These are phyloP conservation scores for Pseudogymnoascus sp. DNA, from an alignment of 2,329 filamentous ascomycete genomes.

Conservation along the genomic window DNA sequence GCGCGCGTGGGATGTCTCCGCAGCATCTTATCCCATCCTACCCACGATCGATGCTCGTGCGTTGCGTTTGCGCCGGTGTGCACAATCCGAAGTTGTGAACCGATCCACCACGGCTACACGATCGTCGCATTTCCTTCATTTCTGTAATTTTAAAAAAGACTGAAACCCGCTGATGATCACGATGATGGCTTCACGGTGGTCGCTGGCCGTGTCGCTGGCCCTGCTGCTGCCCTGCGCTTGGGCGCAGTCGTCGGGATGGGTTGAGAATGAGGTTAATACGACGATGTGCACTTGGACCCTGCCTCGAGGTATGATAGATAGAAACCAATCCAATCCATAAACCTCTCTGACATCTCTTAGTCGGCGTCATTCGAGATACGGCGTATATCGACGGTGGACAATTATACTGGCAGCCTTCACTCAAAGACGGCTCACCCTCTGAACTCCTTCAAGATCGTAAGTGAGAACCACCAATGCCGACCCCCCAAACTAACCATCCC, in stretches of 20 bases:
- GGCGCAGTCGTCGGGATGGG: conserved; percentile 44
- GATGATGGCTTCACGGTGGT: background rate
- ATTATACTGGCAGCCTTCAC: conserved; percentile 44
- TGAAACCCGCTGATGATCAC: background rate
- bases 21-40: background rate
- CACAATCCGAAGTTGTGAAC: background rate
- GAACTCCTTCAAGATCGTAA: conserved; percentile 35
- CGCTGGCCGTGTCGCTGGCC: background rate
- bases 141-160: background rate
- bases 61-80: background rate
- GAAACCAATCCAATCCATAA: background rate
- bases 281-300: conserved; percentile 51
- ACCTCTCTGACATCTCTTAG: conserved; percentile 32
- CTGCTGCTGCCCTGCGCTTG: background rate
- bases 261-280: conserved; percentile 44
- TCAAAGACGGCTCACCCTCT: conserved; percentile 36
- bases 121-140: background rate
- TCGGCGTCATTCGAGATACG: conserved; percentile 50
- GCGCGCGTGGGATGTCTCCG: background rate
- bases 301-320: conserved; percentile 30
- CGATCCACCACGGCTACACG: background rate
- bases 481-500: conserved; percentile 24
- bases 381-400: conserved; percentile 58
- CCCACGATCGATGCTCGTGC: background rate
- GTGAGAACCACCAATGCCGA: conserved; percentile 17